These are phyloP conservation scores for Lumnitzera racemosa DNA, from an alignment of 345 rosid genomes.

Conservation along the genomic window DNA sequence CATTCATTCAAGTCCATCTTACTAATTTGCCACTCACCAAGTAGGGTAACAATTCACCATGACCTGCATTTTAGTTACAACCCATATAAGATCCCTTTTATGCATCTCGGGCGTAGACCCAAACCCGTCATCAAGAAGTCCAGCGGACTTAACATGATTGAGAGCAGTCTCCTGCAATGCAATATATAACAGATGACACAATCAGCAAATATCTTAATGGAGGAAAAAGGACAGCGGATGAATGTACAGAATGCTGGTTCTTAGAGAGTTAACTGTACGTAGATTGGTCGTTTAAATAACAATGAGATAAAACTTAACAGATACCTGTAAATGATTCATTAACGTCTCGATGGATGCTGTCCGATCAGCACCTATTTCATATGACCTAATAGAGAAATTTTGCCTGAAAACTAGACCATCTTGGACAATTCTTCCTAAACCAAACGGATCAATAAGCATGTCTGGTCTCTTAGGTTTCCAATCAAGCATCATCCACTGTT, in stretches of 20 bases:
- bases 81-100: slow-evolving; percentile 92
- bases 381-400: slow-evolving; percentile 89
- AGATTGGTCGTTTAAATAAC: background rate
- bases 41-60: slow-evolving; percentile 86
- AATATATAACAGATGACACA: background rate
- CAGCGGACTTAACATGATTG: slow-evolving; percentile 78
- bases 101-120: slow-evolving; percentile 96
- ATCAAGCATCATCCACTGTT: slow-evolving; percentile 99
- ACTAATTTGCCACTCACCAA: slow-evolving; percentile 47
- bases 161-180: slow-evolving; percentile 82
- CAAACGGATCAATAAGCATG: slow-evolving; percentile 81
- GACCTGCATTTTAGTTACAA: slow-evolving; percentile 84
- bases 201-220: background rate
- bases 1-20: background rate
- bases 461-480: slow-evolving; percentile 91
- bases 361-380: slow-evolving; percentile 99
- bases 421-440: slow-evolving; percentile 82
- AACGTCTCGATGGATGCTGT: slow-evolving; percentile 93
- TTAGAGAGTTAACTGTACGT: background rate
- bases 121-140: slow-evolving; percentile 89
- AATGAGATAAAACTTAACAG: background rate
- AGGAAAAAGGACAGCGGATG: too few species aligned
- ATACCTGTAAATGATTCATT: slow-evolving; percentile 97
- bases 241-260: too few species aligned
- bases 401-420: slow-evolving; percentile 85